Evolutionary conservation across 805 yeast species (phyloP).

Genomic region (Blastobotrys attinorum): DNA sequence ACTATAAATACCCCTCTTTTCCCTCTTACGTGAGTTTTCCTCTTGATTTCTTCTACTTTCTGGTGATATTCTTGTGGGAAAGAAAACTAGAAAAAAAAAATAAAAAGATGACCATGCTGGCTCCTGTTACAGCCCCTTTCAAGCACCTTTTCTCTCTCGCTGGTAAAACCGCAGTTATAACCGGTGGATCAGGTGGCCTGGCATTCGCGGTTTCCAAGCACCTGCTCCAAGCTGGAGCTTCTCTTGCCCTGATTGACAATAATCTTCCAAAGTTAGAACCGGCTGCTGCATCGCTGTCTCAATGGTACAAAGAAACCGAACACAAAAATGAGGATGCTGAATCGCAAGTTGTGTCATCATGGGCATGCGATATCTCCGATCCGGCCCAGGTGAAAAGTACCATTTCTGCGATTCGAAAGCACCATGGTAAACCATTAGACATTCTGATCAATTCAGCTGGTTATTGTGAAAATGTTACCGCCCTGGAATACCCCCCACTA

Average conservation of each 20-base stretch:
- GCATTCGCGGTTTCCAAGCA: constrained; percentile 60
- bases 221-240: constrained; percentile 68
- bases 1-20: too few species aligned
- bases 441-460: constrained; percentile 77
- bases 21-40: too few species aligned
- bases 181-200: constrained; percentile 80
- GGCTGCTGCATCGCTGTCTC: constrained; percentile 42
- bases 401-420: constrained; percentile 45
- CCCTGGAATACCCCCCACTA: constrained; percentile 64
- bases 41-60: too few species aligned
- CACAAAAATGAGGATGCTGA: neutral
- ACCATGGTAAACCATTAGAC: constrained; percentile 55
- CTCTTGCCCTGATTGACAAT: constrained; percentile 64
- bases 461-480: constrained; percentile 72
- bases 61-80: too few species aligned
- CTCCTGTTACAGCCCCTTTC: constrained; percentile 4
- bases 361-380: constrained; percentile 70
- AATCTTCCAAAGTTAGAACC: constrained; percentile 50
- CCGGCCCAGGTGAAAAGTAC: constrained; percentile 49
- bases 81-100: neutral
- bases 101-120: neutral
- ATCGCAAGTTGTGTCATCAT: constrained; percentile 36
- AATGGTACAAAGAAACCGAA: constrained; percentile 36
- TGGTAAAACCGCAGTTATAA: constrained; percentile 61
- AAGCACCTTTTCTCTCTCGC: constrained; percentile 19